phyloP scores from a whole-genome alignment of 2,329 filamentous ascomycete genomes.

The Drechslerella coelobrocha region DNA sequence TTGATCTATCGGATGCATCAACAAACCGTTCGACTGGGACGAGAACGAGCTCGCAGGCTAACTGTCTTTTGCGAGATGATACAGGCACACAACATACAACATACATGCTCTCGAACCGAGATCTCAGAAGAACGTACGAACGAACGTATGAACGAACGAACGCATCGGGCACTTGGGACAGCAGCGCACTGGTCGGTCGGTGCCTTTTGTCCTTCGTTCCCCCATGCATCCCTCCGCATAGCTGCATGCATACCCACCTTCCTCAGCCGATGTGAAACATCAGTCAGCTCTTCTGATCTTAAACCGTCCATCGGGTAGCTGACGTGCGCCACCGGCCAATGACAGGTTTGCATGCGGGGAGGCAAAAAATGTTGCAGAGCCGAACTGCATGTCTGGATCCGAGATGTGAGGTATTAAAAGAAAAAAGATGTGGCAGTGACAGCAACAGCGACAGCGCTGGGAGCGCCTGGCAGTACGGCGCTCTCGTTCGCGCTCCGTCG shows the following conservation, averaged over 20 bases:
- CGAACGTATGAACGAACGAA: no score
- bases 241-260: slow-evolving; percentile 31
- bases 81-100: no score
- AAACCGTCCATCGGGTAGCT: slow-evolving; percentile 33
- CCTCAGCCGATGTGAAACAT: slow-evolving; percentile 43
- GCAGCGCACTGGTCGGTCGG: not conserved
- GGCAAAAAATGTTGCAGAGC: slow-evolving; percentile 27
- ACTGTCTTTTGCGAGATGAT: not conserved
- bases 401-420: slow-evolving; percentile 15
- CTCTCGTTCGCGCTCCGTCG: slow-evolving; percentile 42
- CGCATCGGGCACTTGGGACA: slow-evolving; percentile 2
- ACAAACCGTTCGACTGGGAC: not conserved
- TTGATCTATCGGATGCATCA: slow-evolving; percentile 5
- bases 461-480: slow-evolving; percentile 22
- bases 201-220: slow-evolving; percentile 6
- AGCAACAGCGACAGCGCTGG: not conserved
- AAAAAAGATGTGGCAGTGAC: not conserved
- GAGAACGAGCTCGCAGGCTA: not conserved
- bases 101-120: not conserved
- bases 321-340: slow-evolving; percentile 42
- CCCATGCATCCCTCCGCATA: slow-evolving; percentile 4
- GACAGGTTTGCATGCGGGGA: slow-evolving; percentile 23
- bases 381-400: slow-evolving; percentile 34
- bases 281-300: slow-evolving; percentile 25
- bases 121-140: slow-evolving; percentile 3